A percentile compares a stretch with the other conserved stretches of the same genome.
phyloP scores from a whole-genome alignment of 345 rosid species.

The Lenwebbia sp. region DNA sequence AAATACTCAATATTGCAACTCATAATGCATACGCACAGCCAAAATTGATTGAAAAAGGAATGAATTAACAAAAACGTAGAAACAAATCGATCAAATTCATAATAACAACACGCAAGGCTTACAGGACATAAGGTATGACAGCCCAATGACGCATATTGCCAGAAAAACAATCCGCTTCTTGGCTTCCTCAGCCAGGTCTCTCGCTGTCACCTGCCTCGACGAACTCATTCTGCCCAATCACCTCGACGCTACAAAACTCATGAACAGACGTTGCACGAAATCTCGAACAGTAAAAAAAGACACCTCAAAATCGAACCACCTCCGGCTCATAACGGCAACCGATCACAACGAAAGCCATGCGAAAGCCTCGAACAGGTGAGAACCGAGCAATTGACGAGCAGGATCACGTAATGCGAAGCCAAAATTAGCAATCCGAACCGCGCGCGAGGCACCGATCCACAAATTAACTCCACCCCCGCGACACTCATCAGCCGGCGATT shows the following conservation, averaged over 20 bases:
- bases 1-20: not conserved
- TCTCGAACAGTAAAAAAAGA: not conserved
- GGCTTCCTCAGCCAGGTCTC: slow-evolving; percentile 90
- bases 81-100: not conserved
- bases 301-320: not conserved
- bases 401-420: not conserved
- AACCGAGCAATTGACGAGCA: not conserved
- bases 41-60: not conserved
- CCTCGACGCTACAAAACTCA: not conserved
- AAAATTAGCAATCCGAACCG: not conserved
- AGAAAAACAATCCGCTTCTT: slow-evolving; percentile 85
- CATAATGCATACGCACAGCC: not conserved
- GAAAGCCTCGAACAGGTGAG: not conserved
- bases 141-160: slow-evolving; percentile 80
- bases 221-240: slow-evolving; percentile 31
- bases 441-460: not conserved
- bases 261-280: not conserved
- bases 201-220: slow-evolving; percentile 44
- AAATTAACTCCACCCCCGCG: not conserved
- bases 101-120: slow-evolving; percentile 12
- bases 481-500: not conserved
- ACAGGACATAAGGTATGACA: slow-evolving; percentile 90
- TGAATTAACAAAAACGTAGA: not conserved
- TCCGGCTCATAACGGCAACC: not conserved
- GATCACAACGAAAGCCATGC: not conserved